Conservation (phyloP, 371 early-diverging fungal genomes). For the Rhizoclosmatium hyalinum region DNA sequence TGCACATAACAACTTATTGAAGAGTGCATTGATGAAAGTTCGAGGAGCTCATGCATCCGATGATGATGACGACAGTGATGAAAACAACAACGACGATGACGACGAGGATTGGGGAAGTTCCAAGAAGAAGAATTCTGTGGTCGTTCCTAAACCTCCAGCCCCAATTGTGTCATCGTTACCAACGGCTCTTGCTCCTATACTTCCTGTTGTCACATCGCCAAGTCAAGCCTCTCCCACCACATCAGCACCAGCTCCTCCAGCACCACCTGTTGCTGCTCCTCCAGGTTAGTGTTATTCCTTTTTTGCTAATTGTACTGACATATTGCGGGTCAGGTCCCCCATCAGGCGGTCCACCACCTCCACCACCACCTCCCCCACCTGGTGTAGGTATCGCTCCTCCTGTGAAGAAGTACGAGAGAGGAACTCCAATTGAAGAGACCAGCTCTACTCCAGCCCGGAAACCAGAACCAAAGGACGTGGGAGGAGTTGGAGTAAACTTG, state of each 20-base stretch:
- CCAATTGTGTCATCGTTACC: conserved; percentile 31
- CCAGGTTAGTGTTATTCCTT: background rate
- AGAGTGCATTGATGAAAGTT: conserved; percentile 24
- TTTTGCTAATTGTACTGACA: background rate
- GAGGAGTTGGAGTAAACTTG: conserved; percentile 39
- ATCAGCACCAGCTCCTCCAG: background rate
- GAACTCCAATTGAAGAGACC: background rate
- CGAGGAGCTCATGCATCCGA: conserved; percentile 27
- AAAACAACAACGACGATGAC: conserved; percentile 22
- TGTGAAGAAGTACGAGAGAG: conserved; percentile 32
- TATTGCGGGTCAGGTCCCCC: background rate
- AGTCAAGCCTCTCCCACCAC: conserved; percentile 6
- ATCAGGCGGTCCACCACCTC: conserved; percentile 31
- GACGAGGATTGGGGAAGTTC: conserved; percentile 21
- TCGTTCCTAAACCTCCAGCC: conserved; percentile 23
- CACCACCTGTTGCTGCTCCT: background rate
- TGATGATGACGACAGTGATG: conserved; percentile 24
- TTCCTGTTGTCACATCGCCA: conserved; percentile 12
- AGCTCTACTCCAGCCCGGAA: conserved; percentile 32
- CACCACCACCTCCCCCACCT: conserved; percentile 50
- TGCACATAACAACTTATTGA: background rate
- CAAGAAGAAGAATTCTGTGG: background rate
- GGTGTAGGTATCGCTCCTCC: conserved; percentile 40
- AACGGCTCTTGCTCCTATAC: conserved; percentile 14
- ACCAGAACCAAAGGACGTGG: conserved; percentile 44